Base-by-base conservation (phyloP, 305 asterid genomes). In the Withania somnifera region DNA sequence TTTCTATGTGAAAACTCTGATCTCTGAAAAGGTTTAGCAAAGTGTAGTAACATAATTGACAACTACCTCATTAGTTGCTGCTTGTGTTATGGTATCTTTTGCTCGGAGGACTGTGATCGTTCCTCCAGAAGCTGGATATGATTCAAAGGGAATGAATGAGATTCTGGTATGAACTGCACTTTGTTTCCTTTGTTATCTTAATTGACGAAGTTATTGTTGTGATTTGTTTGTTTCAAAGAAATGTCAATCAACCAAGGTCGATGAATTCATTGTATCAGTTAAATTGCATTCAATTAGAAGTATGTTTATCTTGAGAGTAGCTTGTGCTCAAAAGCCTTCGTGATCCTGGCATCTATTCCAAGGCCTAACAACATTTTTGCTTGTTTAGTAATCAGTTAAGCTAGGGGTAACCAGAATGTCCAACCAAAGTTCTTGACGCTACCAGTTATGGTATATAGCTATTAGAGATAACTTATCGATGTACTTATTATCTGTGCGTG, bases 121-220 rank as follows among this genome's bases (percentile, higher is more conserved):
- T 83, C 92, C 97, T 79, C 95, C 98, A 0, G 99, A 93, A 79
- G 95, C 92, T 56, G 99, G 98, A 17, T 95, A 93, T 79, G 98
- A 97, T 32, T 85, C 90, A 28, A 93, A 54, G 82, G 98, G 99
- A 83, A 94, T 95, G 97, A 93, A 91, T 69, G 99, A 95, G 87
- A 95, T 95, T 38, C 98, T 98, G 90, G 98, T 95, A 94, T 79
- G 42, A 61, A 66, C 73, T 83, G 40, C 32, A 26, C 66, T 11
- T 24, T 83, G 57, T 20, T 76, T 38, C 26, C 45, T 38, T 63
- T 69, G 38, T 61, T 20, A 38, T 13, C 11, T 28, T 42, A 56
- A 54, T 26, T 38, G 13, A 56, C 1, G 13, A 42, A 53, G 51
- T 7, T 54, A 20, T 51, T 83, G 17, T 34, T 40, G 8, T 3